A percentile compares a stretch with the other conserved stretches of the same genome.
These are phyloP conservation scores for Aureobasidium sp. DNA, from an alignment of 2,329 filamentous ascomycete species.

Conservation along the genomic window DNA sequence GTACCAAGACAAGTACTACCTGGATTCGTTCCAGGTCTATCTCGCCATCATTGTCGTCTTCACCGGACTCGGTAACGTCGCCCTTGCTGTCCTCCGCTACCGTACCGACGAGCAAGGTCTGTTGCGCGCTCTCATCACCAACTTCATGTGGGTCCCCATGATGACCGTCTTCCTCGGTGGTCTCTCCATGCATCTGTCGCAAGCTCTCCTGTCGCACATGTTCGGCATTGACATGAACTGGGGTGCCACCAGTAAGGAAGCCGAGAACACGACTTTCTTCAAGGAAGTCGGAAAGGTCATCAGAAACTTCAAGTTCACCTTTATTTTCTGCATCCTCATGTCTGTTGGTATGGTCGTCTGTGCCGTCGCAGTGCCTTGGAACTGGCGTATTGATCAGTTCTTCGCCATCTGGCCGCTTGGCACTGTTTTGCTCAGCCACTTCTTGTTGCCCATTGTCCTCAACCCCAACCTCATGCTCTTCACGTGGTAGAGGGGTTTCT, in stretches of 20 bases:
- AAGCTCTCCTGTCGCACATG: constrained; percentile 32
- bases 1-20: constrained; percentile 70
- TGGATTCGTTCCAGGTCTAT: constrained; percentile 72
- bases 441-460: constrained; percentile 49
- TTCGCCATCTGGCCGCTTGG: constrained; percentile 52
- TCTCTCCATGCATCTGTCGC: constrained; percentile 31
- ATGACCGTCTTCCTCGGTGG: constrained; percentile 34
- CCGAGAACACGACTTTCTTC: constrained; percentile 48
- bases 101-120: constrained; percentile 56
- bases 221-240: constrained; percentile 36
- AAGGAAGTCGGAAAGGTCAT: constrained; percentile 47
- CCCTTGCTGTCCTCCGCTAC: constrained; percentile 64
- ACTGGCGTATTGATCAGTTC: constrained; percentile 51
- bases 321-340: constrained; percentile 40
- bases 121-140: constrained; percentile 41
- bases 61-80: constrained; percentile 63
- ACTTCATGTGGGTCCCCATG: constrained; percentile 57
- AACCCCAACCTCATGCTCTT: constrained; percentile 58
- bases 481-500: constrained; percentile 31
- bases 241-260: constrained; percentile 52
- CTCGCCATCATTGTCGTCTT: constrained; percentile 73
- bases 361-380: constrained; percentile 35
- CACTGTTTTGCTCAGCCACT: constrained; percentile 45
- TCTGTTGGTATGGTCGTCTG: constrained; percentile 42
- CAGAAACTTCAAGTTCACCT: constrained; percentile 48